phyloP scores from a whole-genome alignment of 2,329 filamentous ascomycete genomes.

The Neoarthrinium moseri region DNA sequence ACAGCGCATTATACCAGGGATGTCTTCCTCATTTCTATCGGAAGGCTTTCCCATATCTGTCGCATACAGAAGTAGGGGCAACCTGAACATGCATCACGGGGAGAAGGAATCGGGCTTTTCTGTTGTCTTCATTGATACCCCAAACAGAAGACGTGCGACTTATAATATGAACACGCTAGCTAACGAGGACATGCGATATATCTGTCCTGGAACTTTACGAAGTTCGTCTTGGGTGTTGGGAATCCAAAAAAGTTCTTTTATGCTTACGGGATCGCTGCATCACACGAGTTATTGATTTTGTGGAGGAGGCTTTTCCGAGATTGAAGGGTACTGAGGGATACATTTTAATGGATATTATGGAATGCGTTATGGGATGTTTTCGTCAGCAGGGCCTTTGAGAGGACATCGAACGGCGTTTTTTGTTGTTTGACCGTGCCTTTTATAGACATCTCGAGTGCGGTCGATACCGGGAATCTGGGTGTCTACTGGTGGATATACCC shows the following conservation, averaged over 20 bases:
- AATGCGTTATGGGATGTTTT: background rate
- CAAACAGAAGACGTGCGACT: background rate
- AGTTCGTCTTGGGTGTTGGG: background rate
- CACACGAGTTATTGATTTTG: background rate
- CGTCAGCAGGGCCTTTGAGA: background rate
- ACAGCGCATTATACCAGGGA: conserved; percentile 10
- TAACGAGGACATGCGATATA: background rate
- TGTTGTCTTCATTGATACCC: conserved; percentile 6
- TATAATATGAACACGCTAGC: too few relatives aligned
- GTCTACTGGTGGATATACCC: conserved; percentile 5
- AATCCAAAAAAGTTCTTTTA: background rate
- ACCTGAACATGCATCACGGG: conserved; percentile 3
- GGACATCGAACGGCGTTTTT: background rate
- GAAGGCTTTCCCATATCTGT: conserved; percentile 2
- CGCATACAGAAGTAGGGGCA: conserved; percentile 7
- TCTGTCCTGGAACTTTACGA: background rate
- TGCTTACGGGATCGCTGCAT: background rate
- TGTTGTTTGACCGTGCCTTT: background rate
- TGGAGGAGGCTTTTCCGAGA: background rate
- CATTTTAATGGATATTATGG: background rate
- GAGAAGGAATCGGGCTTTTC: conserved; percentile 4
- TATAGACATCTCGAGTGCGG: background rate
- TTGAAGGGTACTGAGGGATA: background rate
- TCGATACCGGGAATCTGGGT: background rate
- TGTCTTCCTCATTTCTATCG: background rate